Percentiles rank a stretch among this genome's conserved stretches.
These are phyloP conservation scores for Trichoderma breve DNA, from an alignment of 2,329 filamentous ascomycete species.

Conservation along the genomic window DNA sequence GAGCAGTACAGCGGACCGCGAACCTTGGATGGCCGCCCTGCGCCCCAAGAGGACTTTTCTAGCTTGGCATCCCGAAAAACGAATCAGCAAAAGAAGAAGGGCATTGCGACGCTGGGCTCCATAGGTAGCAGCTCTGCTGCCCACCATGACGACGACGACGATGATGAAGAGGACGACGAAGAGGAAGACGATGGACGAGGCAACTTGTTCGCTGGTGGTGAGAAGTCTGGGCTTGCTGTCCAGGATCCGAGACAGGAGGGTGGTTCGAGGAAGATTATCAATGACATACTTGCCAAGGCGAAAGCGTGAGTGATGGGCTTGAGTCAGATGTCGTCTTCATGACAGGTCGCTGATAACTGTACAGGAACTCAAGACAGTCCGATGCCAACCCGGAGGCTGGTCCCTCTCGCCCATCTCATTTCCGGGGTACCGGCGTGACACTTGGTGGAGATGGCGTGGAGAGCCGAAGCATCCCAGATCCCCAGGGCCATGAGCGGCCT, in stretches of 20 bases:
- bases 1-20: slow-evolving; percentile 56
- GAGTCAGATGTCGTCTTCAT: neutral
- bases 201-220: slow-evolving; percentile 79
- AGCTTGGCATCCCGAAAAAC: slow-evolving; percentile 34
- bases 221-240: slow-evolving; percentile 73
- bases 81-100: slow-evolving; percentile 52
- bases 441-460: slow-evolving; percentile 75
- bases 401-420: slow-evolving; percentile 52
- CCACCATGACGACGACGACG: slow-evolving; percentile 54
- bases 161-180: slow-evolving; percentile 57
- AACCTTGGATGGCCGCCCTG: slow-evolving; percentile 62
- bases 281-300: slow-evolving; percentile 63
- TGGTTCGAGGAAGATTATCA: slow-evolving; percentile 56
- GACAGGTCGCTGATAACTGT: slow-evolving; percentile 21
- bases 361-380: slow-evolving; percentile 60
- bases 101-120: slow-evolving; percentile 60
- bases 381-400: slow-evolving; percentile 50
- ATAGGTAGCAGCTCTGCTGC: slow-evolving; percentile 44
- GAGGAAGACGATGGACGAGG: slow-evolving; percentile 58
- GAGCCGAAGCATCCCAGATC: slow-evolving; percentile 66
- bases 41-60: slow-evolving; percentile 40
- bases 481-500: slow-evolving; percentile 37
- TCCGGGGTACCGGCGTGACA: slow-evolving; percentile 70
- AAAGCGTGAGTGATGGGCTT: slow-evolving; percentile 48
- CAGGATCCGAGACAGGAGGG: slow-evolving; percentile 56